phyloP scores from a whole-genome alignment of 345 rosid genomes.

The Eucalyptus tenuipes region DNA sequence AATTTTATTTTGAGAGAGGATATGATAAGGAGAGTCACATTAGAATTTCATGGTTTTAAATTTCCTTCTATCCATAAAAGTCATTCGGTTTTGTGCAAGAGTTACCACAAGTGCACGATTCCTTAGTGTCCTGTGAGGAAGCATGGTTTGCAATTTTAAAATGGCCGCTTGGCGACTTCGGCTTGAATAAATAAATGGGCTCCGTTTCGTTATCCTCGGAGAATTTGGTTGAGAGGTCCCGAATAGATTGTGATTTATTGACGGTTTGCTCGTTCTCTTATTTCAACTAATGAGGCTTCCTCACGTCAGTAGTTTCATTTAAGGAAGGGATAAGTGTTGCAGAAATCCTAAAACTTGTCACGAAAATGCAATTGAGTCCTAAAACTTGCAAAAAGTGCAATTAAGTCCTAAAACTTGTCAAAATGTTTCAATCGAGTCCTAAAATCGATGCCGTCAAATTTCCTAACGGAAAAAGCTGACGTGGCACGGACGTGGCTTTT shows the following conservation, averaged over 20 bases:
- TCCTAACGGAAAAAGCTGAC: too few species aligned
- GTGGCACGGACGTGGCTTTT: too few species aligned
- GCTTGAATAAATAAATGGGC: neutral
- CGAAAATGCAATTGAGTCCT: too few species aligned
- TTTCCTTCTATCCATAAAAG: neutral
- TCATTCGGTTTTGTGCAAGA: slow-evolving; percentile 29
- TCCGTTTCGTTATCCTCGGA: accelerated
- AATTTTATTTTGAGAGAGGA: neutral
- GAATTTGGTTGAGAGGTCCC: neutral
- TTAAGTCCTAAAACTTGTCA: too few species aligned
- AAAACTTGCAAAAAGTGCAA: too few species aligned
- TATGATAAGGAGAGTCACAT: neutral
- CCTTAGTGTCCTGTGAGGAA: slow-evolving; percentile 81
- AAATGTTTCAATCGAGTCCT: too few species aligned
- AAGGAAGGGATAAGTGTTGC: too few species aligned
- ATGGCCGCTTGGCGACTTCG: neutral
- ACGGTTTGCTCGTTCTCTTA: neutral
- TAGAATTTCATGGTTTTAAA: neutral
- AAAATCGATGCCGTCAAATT: too few species aligned
- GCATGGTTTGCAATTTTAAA: slow-evolving; percentile 17
- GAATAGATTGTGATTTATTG: neutral
- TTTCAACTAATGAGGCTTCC: neutral
- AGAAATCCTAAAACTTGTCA: too few species aligned
- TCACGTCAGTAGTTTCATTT: neutral
- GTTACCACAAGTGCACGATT: slow-evolving; percentile 92